A percentile compares a stretch with the other conserved stretches of the same genome.
Conservation (phyloP, 2,329 filamentous ascomycete species). For the Calonectria leucothoes region DNA sequence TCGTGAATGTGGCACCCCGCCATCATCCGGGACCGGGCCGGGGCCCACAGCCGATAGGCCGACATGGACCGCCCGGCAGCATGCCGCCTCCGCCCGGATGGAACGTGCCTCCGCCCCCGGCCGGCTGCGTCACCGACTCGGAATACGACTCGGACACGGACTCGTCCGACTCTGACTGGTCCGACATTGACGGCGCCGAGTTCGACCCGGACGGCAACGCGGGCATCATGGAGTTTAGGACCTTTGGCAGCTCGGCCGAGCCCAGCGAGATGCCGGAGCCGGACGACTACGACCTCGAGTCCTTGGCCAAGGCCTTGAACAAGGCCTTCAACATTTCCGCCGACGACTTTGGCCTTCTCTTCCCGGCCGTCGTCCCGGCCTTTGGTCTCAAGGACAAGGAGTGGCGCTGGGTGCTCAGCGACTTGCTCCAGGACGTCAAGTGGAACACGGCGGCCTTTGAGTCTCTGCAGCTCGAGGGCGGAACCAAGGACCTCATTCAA, state of each 20-base stretch:
- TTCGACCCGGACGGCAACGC: background rate
- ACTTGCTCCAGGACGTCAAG: background rate
- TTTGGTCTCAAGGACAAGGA: conserved; percentile 2
- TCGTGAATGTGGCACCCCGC: background rate
- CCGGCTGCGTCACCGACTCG: background rate
- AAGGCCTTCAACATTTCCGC: background rate
- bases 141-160: background rate
- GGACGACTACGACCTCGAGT: background rate
- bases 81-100: background rate
- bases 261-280: background rate
- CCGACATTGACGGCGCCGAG: background rate
- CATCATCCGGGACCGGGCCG: background rate
- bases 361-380: conserved; percentile 4
- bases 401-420: conserved; percentile 16
- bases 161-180: background rate
- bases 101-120: no score
- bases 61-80: background rate
- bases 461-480: conserved; percentile 2
- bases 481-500: conserved; percentile 11
- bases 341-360: background rate
- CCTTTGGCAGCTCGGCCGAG: background rate
- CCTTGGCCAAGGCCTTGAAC: background rate
- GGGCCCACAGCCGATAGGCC: background rate
- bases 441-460: conserved; percentile 13
- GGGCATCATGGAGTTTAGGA: conserved; percentile 4